Evolutionary conservation across 2,329 filamentous ascomycete genomes (phyloP).

Genomic region (Thelonectria olida): DNA sequence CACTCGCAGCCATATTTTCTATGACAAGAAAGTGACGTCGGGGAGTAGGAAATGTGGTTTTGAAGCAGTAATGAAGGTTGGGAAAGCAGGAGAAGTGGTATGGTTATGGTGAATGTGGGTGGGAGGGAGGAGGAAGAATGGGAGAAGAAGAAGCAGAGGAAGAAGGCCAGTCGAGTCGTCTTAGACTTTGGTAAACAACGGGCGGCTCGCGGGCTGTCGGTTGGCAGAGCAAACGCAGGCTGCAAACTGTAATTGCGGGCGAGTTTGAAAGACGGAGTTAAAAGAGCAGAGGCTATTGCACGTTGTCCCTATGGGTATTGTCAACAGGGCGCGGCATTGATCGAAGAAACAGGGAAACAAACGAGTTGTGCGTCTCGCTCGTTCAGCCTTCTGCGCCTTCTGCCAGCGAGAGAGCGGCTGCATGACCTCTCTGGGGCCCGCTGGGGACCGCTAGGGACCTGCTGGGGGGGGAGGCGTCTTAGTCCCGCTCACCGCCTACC

Average conservation of each 20-base stretch:
- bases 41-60: not conserved
- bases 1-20: conserved; percentile 51
- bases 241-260: not conserved
- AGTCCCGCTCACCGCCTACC: conserved; percentile 37
- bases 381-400: conserved; percentile 25
- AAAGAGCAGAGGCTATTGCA: not conserved
- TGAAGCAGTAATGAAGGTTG: not conserved
- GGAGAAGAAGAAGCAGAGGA: not conserved
- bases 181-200: not conserved
- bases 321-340: not conserved
- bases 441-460: no score
- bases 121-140: not conserved
- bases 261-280: not conserved
- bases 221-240: not conserved
- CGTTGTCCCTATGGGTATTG: not conserved
- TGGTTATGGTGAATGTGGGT: not conserved
- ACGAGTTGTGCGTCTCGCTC: conserved; percentile 25
- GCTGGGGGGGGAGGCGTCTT: conserved; percentile 9
- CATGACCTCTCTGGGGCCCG: conserved; percentile 36
- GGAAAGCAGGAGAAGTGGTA: not conserved
- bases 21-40: not conserved
- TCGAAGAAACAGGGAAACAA: conserved; percentile 8
- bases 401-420: conserved; percentile 13
- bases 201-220: not conserved
- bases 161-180: not conserved